Evolutionary conservation across 192 early-diverging fungal species (phyloP).

Genomic region (Allomyces arbusculus): DNA sequence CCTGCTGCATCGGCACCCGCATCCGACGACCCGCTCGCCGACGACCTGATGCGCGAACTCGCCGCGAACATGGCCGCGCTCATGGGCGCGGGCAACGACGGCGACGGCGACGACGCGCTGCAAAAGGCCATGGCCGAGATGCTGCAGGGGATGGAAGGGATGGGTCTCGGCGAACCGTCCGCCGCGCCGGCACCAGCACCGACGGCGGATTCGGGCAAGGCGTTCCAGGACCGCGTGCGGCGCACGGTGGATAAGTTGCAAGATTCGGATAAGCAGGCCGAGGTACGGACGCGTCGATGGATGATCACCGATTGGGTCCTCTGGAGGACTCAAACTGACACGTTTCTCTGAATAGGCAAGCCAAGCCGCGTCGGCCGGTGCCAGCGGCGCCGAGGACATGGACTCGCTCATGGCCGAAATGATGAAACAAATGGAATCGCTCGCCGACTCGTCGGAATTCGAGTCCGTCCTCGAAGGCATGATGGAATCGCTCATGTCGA

Average conservation of each 20-base stretch:
- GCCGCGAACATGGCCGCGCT: slow-evolving; percentile 9
- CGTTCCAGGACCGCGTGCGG: slow-evolving; percentile 75
- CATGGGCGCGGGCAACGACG: slow-evolving; percentile 2
- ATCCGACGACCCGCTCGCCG: slow-evolving; percentile 5
- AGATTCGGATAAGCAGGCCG: slow-evolving; percentile 49
- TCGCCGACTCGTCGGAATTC: slow-evolving; percentile 57
- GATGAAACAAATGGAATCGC: slow-evolving; percentile 66
- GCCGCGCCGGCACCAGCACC: too few relatives aligned
- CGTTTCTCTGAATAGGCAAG: not conserved
- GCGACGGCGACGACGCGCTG: not conserved
- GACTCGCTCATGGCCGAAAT: slow-evolving; percentile 39
- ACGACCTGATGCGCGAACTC: slow-evolving; percentile 12
- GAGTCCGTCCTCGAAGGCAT: slow-evolving; percentile 70
- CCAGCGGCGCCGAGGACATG: slow-evolving; percentile 21
- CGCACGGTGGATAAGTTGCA: slow-evolving; percentile 78
- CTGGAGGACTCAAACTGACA: not conserved
- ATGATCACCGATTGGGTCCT: not conserved
- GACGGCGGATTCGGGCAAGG: slow-evolving; percentile 2
- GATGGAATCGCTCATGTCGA: slow-evolving; percentile 79
- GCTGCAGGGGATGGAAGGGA: slow-evolving; percentile 1
- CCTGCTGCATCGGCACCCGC: slow-evolving; percentile 2
- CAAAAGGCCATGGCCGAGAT: not conserved
- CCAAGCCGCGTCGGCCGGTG: slow-evolving; percentile 7
- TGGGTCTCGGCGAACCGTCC: not conserved
- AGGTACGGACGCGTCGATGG: slow-evolving; percentile 28